Base-by-base conservation (phyloP, 2,329 filamentous ascomycete species). In the Hymenotorrendiella dingleyae region DNA sequence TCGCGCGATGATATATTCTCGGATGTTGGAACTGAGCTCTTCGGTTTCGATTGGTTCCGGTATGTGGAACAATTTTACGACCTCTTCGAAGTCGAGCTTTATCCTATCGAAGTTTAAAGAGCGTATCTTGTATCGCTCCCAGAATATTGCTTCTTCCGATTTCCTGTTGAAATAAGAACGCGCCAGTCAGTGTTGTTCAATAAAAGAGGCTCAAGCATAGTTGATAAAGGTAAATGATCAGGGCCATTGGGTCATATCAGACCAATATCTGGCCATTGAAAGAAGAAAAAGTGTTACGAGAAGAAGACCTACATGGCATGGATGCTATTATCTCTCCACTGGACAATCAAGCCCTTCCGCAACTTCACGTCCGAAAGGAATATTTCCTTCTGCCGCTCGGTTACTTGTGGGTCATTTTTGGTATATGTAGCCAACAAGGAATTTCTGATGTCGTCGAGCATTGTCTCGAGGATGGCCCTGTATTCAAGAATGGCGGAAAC, bases 51-150 rank as follows among this genome's bases (percentile, higher is more conserved):
- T 26, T 20, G 38, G 38, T 7, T 70, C 65, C 1, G 59, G 63
- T 1, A 62, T 54, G 12, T 67, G 62, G 2, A 73, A 55, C 0
- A 73, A 55, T n/a, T 62, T 59, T 4, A 63, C 61, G 4, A 70
- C 55, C 1, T 66, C 63, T 9, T 50, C 54, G 9, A 73, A 42
- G 24, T 73, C 69, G 30, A 63, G 59, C 43, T 65, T 67, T 6
- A 72, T 55, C 32, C 57, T 63, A 34, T 73, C 70, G 42, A 68
- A 73, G 41, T 72, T 68, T 20, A 66, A 60, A 35, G 72, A 72
- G 1, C 70, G 65, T 30, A 71, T 66, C 46, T 70, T 69, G 43
- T 71, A 73, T 22, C 54, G 64, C 45, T 32, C 64, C 63, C 54
- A 72, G 49, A 69, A 71, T 44, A 68, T 64, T 4, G 64, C 64